Conservation (phyloP, 306 rosid genomes). For the Cercis canadensis region DNA sequence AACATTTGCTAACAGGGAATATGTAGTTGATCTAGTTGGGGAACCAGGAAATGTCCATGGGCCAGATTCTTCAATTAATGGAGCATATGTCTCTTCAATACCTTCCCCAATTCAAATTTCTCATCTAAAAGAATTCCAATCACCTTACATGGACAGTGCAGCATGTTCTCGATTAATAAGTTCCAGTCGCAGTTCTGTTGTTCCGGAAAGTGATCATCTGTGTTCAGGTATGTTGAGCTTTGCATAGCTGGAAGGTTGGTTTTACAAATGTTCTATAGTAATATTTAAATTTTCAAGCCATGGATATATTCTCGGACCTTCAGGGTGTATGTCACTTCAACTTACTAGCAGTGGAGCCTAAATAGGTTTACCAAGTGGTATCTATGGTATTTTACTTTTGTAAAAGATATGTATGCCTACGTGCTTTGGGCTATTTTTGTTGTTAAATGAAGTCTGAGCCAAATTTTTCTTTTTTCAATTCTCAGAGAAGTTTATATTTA, state of each 20-base stretch:
- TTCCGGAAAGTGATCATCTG: constrained; percentile 47
- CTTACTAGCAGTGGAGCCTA: constrained; percentile 14
- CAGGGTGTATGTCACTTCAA: constrained; percentile 13
- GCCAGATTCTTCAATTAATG: constrained; percentile 94
- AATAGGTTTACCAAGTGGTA: neutral
- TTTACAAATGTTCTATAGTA: constrained; percentile 27
- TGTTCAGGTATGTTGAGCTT: constrained; percentile 56
- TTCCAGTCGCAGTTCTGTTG: constrained; percentile 46
- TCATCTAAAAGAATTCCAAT: constrained; percentile 78
- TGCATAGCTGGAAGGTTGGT: constrained; percentile 32
- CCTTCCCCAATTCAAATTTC: constrained; percentile 86
- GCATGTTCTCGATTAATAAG: constrained; percentile 47
- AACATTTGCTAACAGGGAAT: constrained; percentile 68
- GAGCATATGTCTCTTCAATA: constrained; percentile 75
- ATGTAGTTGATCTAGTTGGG: constrained; percentile 96
- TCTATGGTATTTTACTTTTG: neutral
- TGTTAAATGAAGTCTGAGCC: constrained; percentile 17
- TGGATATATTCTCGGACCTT: constrained; percentile 22
- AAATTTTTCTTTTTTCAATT: constrained; percentile 5
- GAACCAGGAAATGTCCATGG: constrained; percentile 91
- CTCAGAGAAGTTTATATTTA: constrained; percentile 6
- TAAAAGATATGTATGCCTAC: constrained; percentile 1
- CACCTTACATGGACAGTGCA: constrained; percentile 54
- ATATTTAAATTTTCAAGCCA: constrained; percentile 25
- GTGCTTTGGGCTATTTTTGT: constrained; percentile 9